Evolutionary conservation across 2,329 filamentous ascomycete genomes (phyloP), one percentile per base, ranked within the genome.

Genomic region (Pseudocercospora vitis): DNA sequence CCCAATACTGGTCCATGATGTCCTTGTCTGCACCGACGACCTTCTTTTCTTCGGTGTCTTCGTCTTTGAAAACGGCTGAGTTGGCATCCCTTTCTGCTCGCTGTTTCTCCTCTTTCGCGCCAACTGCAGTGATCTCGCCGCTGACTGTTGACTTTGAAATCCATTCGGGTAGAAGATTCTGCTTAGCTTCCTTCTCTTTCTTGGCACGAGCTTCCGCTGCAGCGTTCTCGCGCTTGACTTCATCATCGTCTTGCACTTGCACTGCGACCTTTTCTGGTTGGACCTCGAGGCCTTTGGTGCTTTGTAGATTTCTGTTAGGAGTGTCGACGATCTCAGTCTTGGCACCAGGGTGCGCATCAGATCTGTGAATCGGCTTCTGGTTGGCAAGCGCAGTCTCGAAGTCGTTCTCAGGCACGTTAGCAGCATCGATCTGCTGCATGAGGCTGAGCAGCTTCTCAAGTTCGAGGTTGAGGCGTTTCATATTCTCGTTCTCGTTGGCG

Each of bases 391-490:
- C 87, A 18, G 81, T 78, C 46, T 90, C 86, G 61, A 89, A 90
- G 60, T 82, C 86, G 66, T 87, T 86, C 50, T 75, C 86, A 1
- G 89, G 88, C 5, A 95, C 83, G 31, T 83, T 77, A 4, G 86
- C 79, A n/a, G 81, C 78, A 67, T 94, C 89, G 55, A 95, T 89
- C 65, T 86, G 81, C 51, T 86, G 87, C 58, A 95, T 77, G 50
- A 91, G 78, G 53, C 88, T 83, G 52, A 88, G 86, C 61, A 94
- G 85, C 64, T 89, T 89, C 62, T 85, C 85, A 71, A 92, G 86
- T 69, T 92, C 86, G 63, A 85, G 83, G 71, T 92, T 92, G 64
- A 94, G 76, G 42, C 84, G 80, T 18, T 85, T 87, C 42, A 86
- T 86, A 63, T 87, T 82, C 70, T 89, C 86, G 54, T 73, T 71